Conservation (phyloP, 352 stramenopile species). For the Pythium plurisporium region DNA sequence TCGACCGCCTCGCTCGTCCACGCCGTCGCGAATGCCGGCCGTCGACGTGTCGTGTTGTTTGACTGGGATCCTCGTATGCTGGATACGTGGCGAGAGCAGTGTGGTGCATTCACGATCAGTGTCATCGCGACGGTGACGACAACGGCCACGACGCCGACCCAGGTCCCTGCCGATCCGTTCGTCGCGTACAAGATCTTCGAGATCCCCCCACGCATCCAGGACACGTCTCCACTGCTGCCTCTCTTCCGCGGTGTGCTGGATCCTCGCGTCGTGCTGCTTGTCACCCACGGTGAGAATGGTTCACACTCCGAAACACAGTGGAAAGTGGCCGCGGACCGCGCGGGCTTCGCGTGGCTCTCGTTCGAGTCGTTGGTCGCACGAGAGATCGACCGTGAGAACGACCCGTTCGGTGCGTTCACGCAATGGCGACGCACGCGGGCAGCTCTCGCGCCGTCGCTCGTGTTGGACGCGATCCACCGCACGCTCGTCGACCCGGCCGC, state of each 20-base stretch:
- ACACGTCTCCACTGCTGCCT: not conserved
- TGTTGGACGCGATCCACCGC: conserved; percentile 25
- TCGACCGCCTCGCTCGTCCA: not conserved
- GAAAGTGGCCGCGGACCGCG: not conserved
- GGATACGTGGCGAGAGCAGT: not conserved
- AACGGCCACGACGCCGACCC: too few species aligned
- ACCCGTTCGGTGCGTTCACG: conserved; percentile 21
- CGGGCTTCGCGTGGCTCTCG: conserved; percentile 8
- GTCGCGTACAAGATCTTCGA: not conserved
- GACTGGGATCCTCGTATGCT: conserved; percentile 1
- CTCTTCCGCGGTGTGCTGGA: conserved; percentile 34
- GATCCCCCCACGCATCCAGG: not conserved
- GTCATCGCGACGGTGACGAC: conserved; percentile 1
- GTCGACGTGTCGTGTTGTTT: conserved; percentile 19
- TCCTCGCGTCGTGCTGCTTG: conserved; percentile 23
- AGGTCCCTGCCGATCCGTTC: not conserved
- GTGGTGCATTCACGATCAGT: not conserved
- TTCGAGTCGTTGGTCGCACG: conserved; percentile 20
- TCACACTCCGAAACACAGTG: not conserved
- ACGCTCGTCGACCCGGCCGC: conserved; percentile 8
- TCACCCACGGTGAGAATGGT: conserved; percentile 12
- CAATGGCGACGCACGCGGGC: conserved; percentile 30
- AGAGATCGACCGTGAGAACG: conserved; percentile 22
- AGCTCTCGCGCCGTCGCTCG: conserved; percentile 12
- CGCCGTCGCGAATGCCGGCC: not conserved